phyloP scores from a whole-genome alignment of 2,329 filamentous ascomycete species.

The Diplodia seriata region DNA sequence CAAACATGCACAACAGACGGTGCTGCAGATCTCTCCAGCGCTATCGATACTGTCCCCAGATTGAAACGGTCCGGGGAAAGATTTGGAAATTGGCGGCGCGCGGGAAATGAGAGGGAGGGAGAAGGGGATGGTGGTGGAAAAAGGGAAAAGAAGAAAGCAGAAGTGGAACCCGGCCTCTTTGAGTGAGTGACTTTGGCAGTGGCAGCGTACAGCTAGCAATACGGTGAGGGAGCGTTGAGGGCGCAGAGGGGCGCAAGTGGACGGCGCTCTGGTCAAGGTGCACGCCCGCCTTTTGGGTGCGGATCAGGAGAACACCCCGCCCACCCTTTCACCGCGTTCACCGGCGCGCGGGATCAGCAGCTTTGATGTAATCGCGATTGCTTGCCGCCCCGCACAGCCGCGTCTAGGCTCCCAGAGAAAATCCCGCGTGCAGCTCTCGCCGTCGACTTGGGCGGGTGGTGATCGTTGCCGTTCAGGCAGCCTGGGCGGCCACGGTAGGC shows the following conservation, averaged over 20 bases:
- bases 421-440: not conserved
- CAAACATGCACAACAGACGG: not conserved
- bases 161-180: not conserved
- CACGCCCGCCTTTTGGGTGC: constrained; percentile 9
- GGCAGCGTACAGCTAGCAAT: not conserved
- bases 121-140: not conserved
- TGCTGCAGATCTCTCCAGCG: constrained; percentile 12
- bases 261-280: constrained; percentile 1
- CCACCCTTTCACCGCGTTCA: constrained; percentile 19
- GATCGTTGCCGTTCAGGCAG: constrained; percentile 4
- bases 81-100: not conserved
- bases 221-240: constrained; percentile 12
- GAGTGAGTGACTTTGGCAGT: not conserved
- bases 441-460: not conserved
- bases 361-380: constrained; percentile 27
- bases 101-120: constrained; percentile 17
- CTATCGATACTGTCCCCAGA: constrained; percentile 15
- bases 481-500: not conserved
- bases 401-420: not conserved
- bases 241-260: constrained; percentile 5
- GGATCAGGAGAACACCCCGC: constrained; percentile 19
- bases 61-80: not conserved
- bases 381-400: constrained; percentile 17
- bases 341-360: constrained; percentile 6
- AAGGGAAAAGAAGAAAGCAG: not conserved